phyloP scores from a whole-genome alignment of 208 protist species.

The Trypanosoma avium region DNA sequence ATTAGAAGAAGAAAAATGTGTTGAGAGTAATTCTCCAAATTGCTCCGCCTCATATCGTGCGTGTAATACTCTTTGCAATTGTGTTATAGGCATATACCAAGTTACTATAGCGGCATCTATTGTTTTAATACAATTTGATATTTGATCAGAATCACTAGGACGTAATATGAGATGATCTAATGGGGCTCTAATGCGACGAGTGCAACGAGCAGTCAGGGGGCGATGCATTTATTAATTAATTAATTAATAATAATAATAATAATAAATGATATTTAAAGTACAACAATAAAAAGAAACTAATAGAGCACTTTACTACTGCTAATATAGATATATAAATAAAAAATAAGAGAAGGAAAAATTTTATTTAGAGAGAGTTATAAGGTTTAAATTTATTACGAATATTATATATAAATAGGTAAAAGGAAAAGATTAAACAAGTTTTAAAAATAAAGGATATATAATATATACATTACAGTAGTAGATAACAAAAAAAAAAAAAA shows the following conservation, averaged over 20 bases:
- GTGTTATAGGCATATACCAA: constrained; percentile 70
- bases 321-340: background rate
- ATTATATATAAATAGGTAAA: background rate
- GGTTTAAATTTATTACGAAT: too few species aligned
- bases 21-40: constrained; percentile 68
- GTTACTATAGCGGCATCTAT: constrained; percentile 72
- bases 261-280: background rate
- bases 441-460: too few species aligned
- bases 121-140: constrained; percentile 63
- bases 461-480: too few species aligned
- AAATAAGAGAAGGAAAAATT: background rate
- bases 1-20: background rate
- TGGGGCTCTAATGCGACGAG: constrained; percentile 70
- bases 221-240: constrained; percentile 1
- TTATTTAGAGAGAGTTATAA: too few species aligned
- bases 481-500: too few species aligned
- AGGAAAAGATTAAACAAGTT: background rate
- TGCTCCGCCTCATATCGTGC: constrained; percentile 80
- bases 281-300: background rate
- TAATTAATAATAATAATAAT: background rate
- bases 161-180: constrained; percentile 84
- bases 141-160: constrained; percentile 66
- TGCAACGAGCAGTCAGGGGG: constrained; percentile 49
- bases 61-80: constrained; percentile 68
- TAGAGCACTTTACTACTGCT: background rate